Percentiles rank a stretch among this genome's conserved stretches.
These are phyloP conservation scores for Penicillium verhagenii DNA, from an alignment of 495 filamentous ascomycete genomes.

Conservation along the genomic window DNA sequence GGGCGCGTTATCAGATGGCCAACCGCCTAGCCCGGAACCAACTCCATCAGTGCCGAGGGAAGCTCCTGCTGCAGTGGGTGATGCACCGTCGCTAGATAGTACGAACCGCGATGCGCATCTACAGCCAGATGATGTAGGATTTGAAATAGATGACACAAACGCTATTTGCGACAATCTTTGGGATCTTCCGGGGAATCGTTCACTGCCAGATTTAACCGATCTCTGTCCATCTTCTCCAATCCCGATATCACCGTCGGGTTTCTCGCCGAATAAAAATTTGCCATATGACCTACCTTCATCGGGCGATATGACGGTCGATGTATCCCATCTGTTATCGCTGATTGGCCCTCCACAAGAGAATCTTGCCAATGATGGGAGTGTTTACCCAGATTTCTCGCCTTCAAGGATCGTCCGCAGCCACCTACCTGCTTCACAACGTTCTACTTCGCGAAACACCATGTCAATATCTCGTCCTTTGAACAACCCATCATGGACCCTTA, in stretches of 20 bases:
- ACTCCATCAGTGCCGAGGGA: conserved; percentile 6
- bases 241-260: conserved; percentile 14
- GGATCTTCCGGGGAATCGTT: conserved; percentile 31
- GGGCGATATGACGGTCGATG: conserved; percentile 21
- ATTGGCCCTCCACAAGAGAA: conserved; percentile 19
- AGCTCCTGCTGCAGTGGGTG: neutral
- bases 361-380: conserved; percentile 19
- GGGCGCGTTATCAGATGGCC: conserved; percentile 15
- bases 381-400: conserved; percentile 36
- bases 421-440: conserved; percentile 23
- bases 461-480: conserved; percentile 41
- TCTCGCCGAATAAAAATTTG: conserved; percentile 18
- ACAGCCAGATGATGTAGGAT: conserved; percentile 3
- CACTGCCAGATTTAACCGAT: conserved; percentile 38
- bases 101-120: conserved; percentile 5
- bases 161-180: conserved; percentile 35
- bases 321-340: conserved; percentile 34
- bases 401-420: conserved; percentile 41
- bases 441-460: conserved; percentile 26
- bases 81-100: conserved; percentile 8
- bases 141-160: conserved; percentile 22
- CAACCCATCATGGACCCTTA: conserved; percentile 52
- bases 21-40: conserved; percentile 9
- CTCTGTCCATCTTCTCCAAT: conserved; percentile 26
- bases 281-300: conserved; percentile 28